Percentiles rank a stretch among this genome's conserved stretches.
Evolutionary conservation across 1,139 yeast species (phyloP).

Genomic region (Pichia inconspicua): DNA sequence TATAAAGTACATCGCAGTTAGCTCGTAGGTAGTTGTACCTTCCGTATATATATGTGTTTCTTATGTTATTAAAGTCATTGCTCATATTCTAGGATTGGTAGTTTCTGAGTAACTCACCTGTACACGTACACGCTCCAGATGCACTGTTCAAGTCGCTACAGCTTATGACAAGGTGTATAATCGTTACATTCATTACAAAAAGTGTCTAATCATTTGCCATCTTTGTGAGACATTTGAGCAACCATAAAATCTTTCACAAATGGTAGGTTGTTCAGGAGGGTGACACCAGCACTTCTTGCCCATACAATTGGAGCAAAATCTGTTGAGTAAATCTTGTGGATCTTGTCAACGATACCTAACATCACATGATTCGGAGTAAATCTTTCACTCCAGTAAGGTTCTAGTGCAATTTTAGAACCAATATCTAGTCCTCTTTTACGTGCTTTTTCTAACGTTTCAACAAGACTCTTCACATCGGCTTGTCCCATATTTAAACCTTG

Average conservation of each 20-base stretch:
- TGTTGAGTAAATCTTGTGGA: constrained; percentile 80
- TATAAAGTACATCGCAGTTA: no score
- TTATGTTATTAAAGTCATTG: no score
- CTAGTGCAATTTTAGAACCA: constrained; percentile 75
- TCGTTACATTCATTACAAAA: not conserved
- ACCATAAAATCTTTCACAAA: constrained; percentile 55
- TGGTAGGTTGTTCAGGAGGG: constrained; percentile 53
- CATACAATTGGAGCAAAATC: constrained; percentile 68
- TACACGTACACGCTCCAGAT: no score
- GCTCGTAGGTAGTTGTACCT: no score
- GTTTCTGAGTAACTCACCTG: no score
- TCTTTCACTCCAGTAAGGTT: constrained; percentile 75
- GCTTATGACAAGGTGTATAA: not conserved
- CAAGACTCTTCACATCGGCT: constrained; percentile 72
- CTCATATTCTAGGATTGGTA: no score
- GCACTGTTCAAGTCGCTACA: no score
- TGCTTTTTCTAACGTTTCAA: constrained; percentile 63
- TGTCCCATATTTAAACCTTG: constrained; percentile 99
- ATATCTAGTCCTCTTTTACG: constrained; percentile 76
- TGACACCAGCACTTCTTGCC: constrained; percentile 69
- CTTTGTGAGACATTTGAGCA: constrained; percentile 33
- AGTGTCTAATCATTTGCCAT: not conserved
- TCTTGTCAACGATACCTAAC: constrained; percentile 83
- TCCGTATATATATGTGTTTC: no score
- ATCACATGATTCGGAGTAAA: constrained; percentile 74